Conservation (phyloP, 2,329 filamentous ascomycete species). For the Fusarium goolgardi region DNA sequence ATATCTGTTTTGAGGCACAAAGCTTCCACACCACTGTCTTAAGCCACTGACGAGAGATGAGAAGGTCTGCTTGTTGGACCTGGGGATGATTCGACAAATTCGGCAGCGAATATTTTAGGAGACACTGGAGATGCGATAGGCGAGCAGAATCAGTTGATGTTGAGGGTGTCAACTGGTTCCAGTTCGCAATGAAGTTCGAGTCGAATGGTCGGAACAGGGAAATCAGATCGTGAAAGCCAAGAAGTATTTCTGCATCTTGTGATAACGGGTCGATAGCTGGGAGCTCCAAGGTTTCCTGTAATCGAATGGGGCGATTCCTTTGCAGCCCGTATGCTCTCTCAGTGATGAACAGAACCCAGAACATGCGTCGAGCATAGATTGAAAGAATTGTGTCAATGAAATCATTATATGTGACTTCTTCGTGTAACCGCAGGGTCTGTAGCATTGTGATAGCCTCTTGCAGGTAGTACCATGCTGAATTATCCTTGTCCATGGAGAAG, state of each 20-base stretch:
- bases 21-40: conserved; percentile 47
- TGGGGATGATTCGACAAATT: conserved; percentile 24
- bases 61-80: conserved; percentile 44
- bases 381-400: conserved; percentile 9
- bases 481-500: conserved; percentile 50
- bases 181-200: conserved; percentile 44
- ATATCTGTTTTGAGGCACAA: conserved; percentile 40
- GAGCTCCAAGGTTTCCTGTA: conserved; percentile 42
- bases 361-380: conserved; percentile 44
- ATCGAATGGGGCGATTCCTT: conserved; percentile 46
- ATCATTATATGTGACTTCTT: conserved; percentile 44
- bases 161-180: conserved; percentile 41
- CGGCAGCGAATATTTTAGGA: conserved; percentile 15
- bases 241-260: conserved; percentile 45
- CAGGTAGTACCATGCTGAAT: conserved; percentile 51
- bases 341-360: conserved; percentile 51
- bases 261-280: conserved; percentile 29
- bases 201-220: conserved; percentile 46
- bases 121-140: conserved; percentile 18
- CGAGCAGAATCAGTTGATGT: conserved; percentile 4
- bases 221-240: conserved; percentile 50
- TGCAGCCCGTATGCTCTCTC: conserved; percentile 51
- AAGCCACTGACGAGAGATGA: conserved; percentile 46
- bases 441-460: conserved; percentile 48
- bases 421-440: conserved; percentile 47